Evolutionary conservation across 495 filamentous ascomycete species (phyloP).

Genomic region (Tuber aestivum): DNA sequence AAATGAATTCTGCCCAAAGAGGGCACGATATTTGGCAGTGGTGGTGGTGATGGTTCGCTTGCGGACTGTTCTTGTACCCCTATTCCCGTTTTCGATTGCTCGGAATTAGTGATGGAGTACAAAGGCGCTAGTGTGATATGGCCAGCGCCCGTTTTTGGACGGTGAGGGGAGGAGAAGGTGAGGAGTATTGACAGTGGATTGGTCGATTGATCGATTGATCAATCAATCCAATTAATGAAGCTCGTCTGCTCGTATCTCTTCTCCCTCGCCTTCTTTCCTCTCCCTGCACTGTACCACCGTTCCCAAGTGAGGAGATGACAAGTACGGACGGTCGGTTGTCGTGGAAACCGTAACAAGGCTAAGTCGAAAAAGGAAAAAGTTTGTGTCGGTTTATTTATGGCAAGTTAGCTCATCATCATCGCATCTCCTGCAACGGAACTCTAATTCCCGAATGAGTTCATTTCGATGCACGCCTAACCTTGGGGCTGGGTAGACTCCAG

Average conservation of each 20-base stretch:
- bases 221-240: background rate
- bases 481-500: background rate
- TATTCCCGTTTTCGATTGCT: background rate
- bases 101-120: background rate
- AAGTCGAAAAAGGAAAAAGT: background rate
- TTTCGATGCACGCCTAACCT: background rate
- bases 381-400: background rate
- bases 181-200: background rate
- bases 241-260: background rate
- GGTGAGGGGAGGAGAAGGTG: background rate
- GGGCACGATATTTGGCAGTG: background rate
- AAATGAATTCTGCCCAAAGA: background rate
- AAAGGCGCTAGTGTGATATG: background rate
- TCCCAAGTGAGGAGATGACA: background rate
- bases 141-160: background rate
- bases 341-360: background rate
- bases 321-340: background rate
- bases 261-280: background rate
- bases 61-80: background rate
- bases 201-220: background rate
- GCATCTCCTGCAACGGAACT: constrained; percentile 1
- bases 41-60: background rate
- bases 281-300: background rate
- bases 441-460: background rate
- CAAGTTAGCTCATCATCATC: background rate